Evolutionary conservation across 176 grass and related monocot genomes (phyloP).

Genomic region (Musa schizocarpa): DNA sequence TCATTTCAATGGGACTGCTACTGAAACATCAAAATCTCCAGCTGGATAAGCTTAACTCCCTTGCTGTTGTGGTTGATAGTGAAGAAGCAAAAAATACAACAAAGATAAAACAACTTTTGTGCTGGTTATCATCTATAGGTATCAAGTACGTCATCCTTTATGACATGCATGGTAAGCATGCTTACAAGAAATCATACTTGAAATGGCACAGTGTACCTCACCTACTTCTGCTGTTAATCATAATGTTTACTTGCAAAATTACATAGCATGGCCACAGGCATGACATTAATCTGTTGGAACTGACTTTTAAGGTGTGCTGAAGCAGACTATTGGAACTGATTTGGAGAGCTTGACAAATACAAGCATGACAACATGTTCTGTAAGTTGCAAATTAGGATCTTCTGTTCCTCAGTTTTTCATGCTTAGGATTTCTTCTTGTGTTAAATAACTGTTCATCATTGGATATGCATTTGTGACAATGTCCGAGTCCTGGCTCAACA

Average conservation of each 20-base stretch:
- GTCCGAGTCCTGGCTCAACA: constrained; percentile 10
- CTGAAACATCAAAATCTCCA: constrained; percentile 49
- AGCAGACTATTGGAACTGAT: constrained; percentile 42
- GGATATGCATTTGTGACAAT: not conserved
- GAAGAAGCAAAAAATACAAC: constrained; percentile 61
- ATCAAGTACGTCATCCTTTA: constrained; percentile 73
- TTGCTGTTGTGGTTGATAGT: constrained; percentile 84
- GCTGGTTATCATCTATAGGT: constrained; percentile 45
- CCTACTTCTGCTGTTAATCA: constrained; percentile 15
- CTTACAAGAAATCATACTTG: constrained; percentile 2
- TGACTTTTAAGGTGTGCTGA: constrained; percentile 59
- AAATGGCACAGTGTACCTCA: constrained; percentile 1
- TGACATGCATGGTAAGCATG: constrained; percentile 57
- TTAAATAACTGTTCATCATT: too few species aligned
- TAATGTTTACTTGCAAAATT: constrained; percentile 6
- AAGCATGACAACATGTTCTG: constrained; percentile 28
- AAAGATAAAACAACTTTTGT: constrained; percentile 57
- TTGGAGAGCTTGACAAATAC: constrained; percentile 30
- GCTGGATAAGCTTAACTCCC: constrained; percentile 34
- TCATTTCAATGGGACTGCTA: constrained; percentile 61
- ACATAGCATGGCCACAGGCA: not conserved
- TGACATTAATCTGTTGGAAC: not conserved
- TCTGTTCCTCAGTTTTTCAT: not conserved
- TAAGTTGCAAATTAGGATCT: constrained; percentile 23
- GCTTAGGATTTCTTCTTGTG: too few species aligned